Base-by-base conservation (phyloP, 441 rosid species). In the Arabidopsis lyrata region DNA sequence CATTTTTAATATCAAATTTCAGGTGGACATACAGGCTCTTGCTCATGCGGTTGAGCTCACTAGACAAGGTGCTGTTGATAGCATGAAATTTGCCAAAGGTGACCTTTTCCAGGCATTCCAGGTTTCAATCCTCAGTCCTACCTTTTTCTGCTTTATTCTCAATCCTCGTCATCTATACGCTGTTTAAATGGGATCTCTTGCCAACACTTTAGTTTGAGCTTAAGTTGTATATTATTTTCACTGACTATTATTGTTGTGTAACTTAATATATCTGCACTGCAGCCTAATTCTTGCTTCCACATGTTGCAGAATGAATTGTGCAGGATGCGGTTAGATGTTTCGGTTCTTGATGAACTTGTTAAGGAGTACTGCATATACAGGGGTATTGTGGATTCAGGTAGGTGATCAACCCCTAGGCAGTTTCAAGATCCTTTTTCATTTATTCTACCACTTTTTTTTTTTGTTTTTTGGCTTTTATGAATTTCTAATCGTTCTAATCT, bases 21-120 rank as follows among this genome's bases (percentile, higher is more conserved):
- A 95, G 99, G 94, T 86, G 79, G 99, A 95, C 73, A 88, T 95
- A 71, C 99, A 95, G 76, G 97, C 99, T 78, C 97, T 95, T 81
- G 96, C 93, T 29, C 97, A 95, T 88, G 97, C 97, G 27, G 99
- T 95, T 48, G 92, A 88, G 80, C 90, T 95, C 73, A 87, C 92
- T 61, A 88, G 99, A 81, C 97, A 95, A 85, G 97, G 97, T 57
- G 99, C 99, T 24, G 84, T 95, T 83, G 97, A 92, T 73, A 92
- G 99, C 83, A 83, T 95, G 90, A 90, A 87, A 83, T 89, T 90
- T 83, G 89, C 96, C 10, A 93, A 88, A 84, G 97, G 97, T 76
- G 97, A 90, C 82, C 80, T 95, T 70, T 86, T 82, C 81, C 93
- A 81, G 82, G 99, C 99, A 72, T 95, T 95, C 82, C 97, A 92